Conservation (phyloP, 169 alveolate species). For the Perkinsus marinus region DNA sequence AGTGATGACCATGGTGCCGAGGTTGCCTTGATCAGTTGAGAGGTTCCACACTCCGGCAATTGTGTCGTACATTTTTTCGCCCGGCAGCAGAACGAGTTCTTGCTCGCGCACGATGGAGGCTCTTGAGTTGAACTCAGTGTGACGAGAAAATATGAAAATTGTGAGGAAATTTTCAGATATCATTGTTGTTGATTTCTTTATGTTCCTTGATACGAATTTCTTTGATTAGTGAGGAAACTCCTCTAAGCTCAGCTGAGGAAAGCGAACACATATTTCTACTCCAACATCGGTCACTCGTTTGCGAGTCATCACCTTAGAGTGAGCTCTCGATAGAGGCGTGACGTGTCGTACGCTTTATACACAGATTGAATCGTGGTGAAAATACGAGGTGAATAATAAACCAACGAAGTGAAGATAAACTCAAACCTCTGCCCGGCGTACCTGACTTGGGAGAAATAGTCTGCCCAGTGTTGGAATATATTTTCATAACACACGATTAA, state of each 20-base stretch:
- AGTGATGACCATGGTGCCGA: slow-evolving; percentile 26
- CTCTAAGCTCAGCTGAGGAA: too few species aligned
- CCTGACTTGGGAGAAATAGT: neutral
- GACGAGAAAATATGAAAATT: too few species aligned
- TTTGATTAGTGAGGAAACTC: too few species aligned
- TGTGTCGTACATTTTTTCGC: slow-evolving; percentile 41
- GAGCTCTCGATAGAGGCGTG: slow-evolving; percentile 52
- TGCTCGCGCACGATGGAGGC: slow-evolving; percentile 55
- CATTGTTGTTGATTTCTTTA: too few species aligned
- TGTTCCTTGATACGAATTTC: too few species aligned
- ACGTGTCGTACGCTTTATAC: slow-evolving; percentile 45
- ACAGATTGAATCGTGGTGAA: slow-evolving; percentile 53
- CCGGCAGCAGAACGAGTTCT: slow-evolving; percentile 34
- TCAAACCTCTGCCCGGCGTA: slow-evolving; percentile 42
- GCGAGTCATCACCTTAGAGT: slow-evolving; percentile 40
- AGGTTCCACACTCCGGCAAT: slow-evolving; percentile 56
- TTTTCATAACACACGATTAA: neutral
- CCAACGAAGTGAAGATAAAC: slow-evolving; percentile 53
- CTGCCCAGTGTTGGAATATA: too few species aligned
- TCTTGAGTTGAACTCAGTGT: too few species aligned
- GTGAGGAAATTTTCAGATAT: too few species aligned
- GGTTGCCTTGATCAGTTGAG: slow-evolving; percentile 48
- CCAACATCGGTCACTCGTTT: too few species aligned
- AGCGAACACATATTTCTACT: too few species aligned
- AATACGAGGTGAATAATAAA: slow-evolving; percentile 44